Evolutionary conservation across 768 basidiomycete genomes (phyloP).

Genomic region (Tulasnella sp.): DNA sequence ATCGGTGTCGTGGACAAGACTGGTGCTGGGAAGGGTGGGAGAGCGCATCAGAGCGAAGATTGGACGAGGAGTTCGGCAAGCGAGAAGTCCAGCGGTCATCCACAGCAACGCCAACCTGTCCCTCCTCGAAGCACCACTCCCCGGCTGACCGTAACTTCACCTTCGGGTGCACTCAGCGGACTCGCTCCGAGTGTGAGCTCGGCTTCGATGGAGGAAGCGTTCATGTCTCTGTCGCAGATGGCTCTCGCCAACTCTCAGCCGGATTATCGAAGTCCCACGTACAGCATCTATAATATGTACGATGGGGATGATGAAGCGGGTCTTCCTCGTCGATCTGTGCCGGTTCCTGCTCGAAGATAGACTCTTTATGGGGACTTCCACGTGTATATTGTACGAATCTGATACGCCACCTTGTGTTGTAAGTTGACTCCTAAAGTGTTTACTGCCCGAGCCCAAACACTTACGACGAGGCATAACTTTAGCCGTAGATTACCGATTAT

Average conservation of each 20-base stretch:
- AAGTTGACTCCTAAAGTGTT: background rate
- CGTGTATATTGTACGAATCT: too few relatives aligned
- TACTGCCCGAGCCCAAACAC: background rate
- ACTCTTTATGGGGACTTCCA: background rate
- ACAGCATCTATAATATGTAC: constrained; percentile 70
- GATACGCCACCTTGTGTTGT: too few relatives aligned
- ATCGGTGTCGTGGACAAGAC: background rate
- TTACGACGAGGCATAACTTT: background rate
- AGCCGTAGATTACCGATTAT: background rate
- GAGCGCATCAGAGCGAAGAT: too few relatives aligned
- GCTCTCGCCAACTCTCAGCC: constrained; percentile 52
- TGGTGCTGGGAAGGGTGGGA: too few relatives aligned
- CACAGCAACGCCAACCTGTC: background rate
- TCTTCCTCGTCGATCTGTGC: background rate
- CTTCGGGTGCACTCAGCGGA: background rate
- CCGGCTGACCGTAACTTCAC: constrained; percentile 3
- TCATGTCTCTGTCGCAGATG: constrained; percentile 53
- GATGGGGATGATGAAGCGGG: constrained; percentile 32
- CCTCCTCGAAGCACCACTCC: background rate
- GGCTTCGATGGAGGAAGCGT: background rate
- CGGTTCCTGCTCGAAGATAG: background rate
- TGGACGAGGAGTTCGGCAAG: background rate
- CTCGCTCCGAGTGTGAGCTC: background rate
- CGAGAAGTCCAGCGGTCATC: background rate
- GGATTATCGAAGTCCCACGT: constrained; percentile 68